Evolutionary conservation across 345 rosid genomes (phyloP), one percentile per base, ranked within the genome.

Genomic region (Populus nigra): DNA sequence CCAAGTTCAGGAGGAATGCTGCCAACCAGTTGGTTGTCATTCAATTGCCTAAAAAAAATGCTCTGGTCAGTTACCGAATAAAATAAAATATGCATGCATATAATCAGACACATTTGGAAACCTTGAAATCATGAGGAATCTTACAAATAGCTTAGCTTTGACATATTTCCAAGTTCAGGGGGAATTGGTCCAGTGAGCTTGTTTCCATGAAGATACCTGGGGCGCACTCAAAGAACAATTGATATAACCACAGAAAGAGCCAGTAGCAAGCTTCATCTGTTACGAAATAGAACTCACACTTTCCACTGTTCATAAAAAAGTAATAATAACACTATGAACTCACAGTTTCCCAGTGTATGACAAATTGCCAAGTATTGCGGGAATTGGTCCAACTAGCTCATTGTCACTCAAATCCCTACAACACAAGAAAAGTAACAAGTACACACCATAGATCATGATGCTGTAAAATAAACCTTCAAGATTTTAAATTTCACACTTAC

Each of bases 151-250:
- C 99, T 96, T 73, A 96, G 95, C 45, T 83, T 92, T 35, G 99
- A 91, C 97, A 96, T 96, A 69, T 96, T 92, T 62, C 99, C 99
- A 62, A 96, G 94, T 84, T 96, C 99, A 5, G 99, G 85, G n/a
- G 99, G 99, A 73, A 96, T 88, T 49, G 87, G 84, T 50, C 98
- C 98, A 43, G 90, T 91, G 13, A 96, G 93, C 79, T 86, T 92
- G 82, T 96, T 96, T 22, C 98, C 97, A 82, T 96, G 97, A 39
- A 96, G 97, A 73, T 96, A 94, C 80, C 99, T 96, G 77, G 1
- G 5, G 13, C 75, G 62, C 67, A 3, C n/a, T 10, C 41, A 84
- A 67, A 68, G 17, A 69, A 10, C 5, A 50, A 43, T 3, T 18
- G 5, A 7, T 1, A 2, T 1, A 10, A 38, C 18, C 57, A 6